phyloP scores from a whole-genome alignment of 148 eudicot genomes.

The Chenopodium album region DNA sequence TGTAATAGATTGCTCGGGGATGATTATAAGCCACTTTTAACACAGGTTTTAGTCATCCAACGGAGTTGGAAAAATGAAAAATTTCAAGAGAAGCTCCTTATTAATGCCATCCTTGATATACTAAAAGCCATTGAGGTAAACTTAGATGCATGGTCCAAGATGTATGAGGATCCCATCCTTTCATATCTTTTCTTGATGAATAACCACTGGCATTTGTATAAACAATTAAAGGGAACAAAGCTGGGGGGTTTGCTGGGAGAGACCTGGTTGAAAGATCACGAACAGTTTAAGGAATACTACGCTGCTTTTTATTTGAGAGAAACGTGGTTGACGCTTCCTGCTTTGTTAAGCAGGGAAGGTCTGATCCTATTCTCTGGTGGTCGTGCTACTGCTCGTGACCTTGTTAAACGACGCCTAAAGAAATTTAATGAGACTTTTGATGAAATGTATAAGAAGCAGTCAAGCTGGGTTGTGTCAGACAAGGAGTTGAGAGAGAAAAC shows the following conservation, averaged over 20 bases:
- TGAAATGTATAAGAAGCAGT: slow-evolving; percentile 62
- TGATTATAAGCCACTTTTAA: slow-evolving; percentile 72
- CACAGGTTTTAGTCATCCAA: slow-evolving; percentile 72
- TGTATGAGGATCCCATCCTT: slow-evolving; percentile 47
- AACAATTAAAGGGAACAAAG: slow-evolving; percentile 67
- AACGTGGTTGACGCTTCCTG: slow-evolving; percentile 74
- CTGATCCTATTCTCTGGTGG: slow-evolving; percentile 78
- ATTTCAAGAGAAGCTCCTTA: slow-evolving; percentile 69
- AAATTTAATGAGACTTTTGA: slow-evolving; percentile 73
- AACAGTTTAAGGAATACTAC: slow-evolving; percentile 59
- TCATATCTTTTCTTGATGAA: slow-evolving; percentile 67
- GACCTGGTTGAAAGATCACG: slow-evolving; percentile 64
- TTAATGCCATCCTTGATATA: slow-evolving; percentile 58
- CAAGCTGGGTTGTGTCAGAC: slow-evolving; percentile 55
- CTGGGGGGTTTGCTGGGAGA: slow-evolving; percentile 63
- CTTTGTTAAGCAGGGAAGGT: slow-evolving; percentile 76
- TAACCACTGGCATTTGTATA: slow-evolving; percentile 79
- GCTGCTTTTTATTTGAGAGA: slow-evolving; percentile 51
- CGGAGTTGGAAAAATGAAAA: slow-evolving; percentile 88
- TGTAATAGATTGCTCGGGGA: slow-evolving; percentile 69
- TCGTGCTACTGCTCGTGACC: slow-evolving; percentile 82
- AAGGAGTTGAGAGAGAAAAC: slow-evolving; percentile 66
- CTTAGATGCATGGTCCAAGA: slow-evolving; percentile 72
- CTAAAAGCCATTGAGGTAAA: slow-evolving; percentile 69
- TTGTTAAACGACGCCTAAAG: slow-evolving; percentile 68